Evolutionary conservation across 140 eudicot genomes (phyloP).

Genomic region (Ambrosia hybrid): DNA sequence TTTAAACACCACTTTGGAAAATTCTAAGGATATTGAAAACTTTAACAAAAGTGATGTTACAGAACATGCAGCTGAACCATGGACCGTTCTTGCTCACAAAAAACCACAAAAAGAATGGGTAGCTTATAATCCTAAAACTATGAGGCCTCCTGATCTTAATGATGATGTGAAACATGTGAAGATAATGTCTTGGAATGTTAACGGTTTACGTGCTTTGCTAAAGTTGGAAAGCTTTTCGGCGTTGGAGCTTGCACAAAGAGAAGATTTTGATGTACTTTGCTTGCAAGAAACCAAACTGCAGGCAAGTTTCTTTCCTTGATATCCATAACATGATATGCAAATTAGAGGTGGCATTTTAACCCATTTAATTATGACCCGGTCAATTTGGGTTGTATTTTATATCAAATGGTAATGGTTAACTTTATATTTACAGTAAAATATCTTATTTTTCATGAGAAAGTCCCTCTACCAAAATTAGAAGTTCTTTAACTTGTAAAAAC

Average conservation of each 20-base stretch:
- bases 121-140: slow-evolving; percentile 76
- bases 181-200: slow-evolving; percentile 96
- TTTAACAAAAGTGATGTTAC: slow-evolving; percentile 33
- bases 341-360: not conserved
- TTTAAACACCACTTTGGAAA: slow-evolving; percentile 5
- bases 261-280: slow-evolving; percentile 90
- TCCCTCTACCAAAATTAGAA: no score
- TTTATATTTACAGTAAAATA: not conserved
- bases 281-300: slow-evolving; percentile 97
- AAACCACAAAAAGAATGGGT: slow-evolving; percentile 95
- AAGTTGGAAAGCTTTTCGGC: slow-evolving; percentile 70
- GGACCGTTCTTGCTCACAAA: slow-evolving; percentile 93
- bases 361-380: not conserved
- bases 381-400: slow-evolving; percentile 12
- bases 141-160: slow-evolving; percentile 77
- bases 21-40: slow-evolving; percentile 29
- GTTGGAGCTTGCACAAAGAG: slow-evolving; percentile 80
- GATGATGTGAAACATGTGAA: slow-evolving; percentile 56
- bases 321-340: not conserved
- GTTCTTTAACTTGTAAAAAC: no score
- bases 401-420: not conserved
- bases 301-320: slow-evolving; percentile 39
- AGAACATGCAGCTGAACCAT: slow-evolving; percentile 67
- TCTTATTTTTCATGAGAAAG: not conserved
- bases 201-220: slow-evolving; percentile 85